phyloP scores from a whole-genome alignment of 2,329 filamentous ascomycete genomes.

The Tricladium varicosporioides region DNA sequence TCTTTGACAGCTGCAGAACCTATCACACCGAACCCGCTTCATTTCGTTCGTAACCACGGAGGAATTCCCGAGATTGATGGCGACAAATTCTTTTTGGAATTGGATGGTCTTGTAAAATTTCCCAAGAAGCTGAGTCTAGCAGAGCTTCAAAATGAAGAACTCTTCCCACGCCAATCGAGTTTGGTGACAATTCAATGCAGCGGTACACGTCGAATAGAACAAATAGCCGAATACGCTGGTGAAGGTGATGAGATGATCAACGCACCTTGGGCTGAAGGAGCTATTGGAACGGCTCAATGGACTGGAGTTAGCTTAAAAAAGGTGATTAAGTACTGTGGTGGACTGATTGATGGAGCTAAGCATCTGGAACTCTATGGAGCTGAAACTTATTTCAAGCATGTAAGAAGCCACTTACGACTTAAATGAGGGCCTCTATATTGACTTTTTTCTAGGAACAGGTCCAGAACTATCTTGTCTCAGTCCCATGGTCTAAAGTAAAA shows the following conservation, averaged over 20 bases:
- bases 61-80: slow-evolving; percentile 65
- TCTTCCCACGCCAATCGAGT: slow-evolving; percentile 37
- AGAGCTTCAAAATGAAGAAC: slow-evolving; percentile 21
- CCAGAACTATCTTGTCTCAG: slow-evolving; percentile 66
- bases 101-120: slow-evolving; percentile 23
- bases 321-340: slow-evolving; percentile 68
- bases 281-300: slow-evolving; percentile 64
- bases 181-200: slow-evolving; percentile 65
- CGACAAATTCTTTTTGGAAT: slow-evolving; percentile 41
- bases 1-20: slow-evolving; percentile 51
- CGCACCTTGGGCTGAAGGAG: slow-evolving; percentile 59
- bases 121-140: slow-evolving; percentile 20
- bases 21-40: slow-evolving; percentile 60
- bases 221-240: slow-evolving; percentile 63
- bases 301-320: slow-evolving; percentile 66
- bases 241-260: slow-evolving; percentile 62
- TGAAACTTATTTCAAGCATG: slow-evolving; percentile 71
- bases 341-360: slow-evolving; percentile 50
- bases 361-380: slow-evolving; percentile 69
- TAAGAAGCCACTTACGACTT: neutral
- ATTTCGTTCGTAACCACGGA: slow-evolving; percentile 71
- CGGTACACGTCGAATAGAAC: slow-evolving; percentile 67
- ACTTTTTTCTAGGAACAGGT: slow-evolving; percentile 41
- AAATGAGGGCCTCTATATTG: neutral
- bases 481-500: slow-evolving; percentile 67